phyloP scores from a whole-genome alignment of 495 filamentous ascomycete genomes.

The Aspergillus conjunctus region DNA sequence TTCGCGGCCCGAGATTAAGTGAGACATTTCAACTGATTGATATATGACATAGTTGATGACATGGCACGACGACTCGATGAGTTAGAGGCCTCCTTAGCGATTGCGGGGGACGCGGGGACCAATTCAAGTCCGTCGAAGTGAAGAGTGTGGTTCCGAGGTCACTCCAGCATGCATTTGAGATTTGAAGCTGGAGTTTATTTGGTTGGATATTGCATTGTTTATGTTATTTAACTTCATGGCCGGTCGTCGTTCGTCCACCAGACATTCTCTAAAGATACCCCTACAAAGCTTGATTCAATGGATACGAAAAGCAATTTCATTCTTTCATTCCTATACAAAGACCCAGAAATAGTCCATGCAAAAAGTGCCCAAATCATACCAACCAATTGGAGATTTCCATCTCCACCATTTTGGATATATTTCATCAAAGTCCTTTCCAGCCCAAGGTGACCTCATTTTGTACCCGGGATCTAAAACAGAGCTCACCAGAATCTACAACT shows the following conservation, averaged over 20 bases:
- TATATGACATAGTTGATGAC: slow-evolving; percentile 73
- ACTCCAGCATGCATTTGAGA: neutral
- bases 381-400: too few relatives aligned
- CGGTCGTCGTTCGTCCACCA: neutral
- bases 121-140: slow-evolving; percentile 27
- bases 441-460: too few relatives aligned
- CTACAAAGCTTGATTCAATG: neutral
- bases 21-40: neutral
- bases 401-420: too few relatives aligned
- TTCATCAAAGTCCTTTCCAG: too few relatives aligned
- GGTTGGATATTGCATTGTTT: neutral
- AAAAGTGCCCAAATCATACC: neutral
- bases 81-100: slow-evolving; percentile 66
- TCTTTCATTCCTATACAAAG: slow-evolving; percentile 6
- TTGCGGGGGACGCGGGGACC: slow-evolving; percentile 18
- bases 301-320: neutral
- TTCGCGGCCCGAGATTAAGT: neutral
- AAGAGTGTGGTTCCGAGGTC: neutral
- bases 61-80: slow-evolving; percentile 90
- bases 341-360: neutral
- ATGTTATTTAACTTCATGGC: neutral
- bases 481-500: slow-evolving; percentile 56
- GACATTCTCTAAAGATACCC: neutral
- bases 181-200: neutral
- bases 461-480: too few relatives aligned